Conservation (phyloP, 208 protist species). For the Phytomonas sp. region DNA sequence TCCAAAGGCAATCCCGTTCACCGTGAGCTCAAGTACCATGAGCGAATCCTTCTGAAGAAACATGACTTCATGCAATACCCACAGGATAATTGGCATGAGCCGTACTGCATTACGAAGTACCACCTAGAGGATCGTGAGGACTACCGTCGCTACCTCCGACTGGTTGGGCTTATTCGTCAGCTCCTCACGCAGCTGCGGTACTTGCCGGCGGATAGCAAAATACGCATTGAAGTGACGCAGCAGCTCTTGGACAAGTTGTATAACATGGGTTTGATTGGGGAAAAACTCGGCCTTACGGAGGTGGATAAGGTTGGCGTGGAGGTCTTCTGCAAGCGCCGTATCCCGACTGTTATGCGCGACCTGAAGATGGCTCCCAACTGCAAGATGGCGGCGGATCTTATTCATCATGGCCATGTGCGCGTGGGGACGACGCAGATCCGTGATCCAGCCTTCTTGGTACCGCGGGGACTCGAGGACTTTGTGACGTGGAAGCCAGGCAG, state of each 20-base stretch:
- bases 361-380: slow-evolving; percentile 86
- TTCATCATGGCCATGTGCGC: slow-evolving; percentile 87
- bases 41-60: slow-evolving; percentile 87
- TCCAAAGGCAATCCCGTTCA: slow-evolving; percentile 81
- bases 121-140: slow-evolving; percentile 89
- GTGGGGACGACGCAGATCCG: slow-evolving; percentile 83
- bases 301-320: slow-evolving; percentile 87
- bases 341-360: slow-evolving; percentile 83
- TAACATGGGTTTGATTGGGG: slow-evolving; percentile 84
- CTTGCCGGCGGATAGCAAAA: slow-evolving; percentile 76
- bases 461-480: slow-evolving; percentile 72
- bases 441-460: slow-evolving; percentile 86
- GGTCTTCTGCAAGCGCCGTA: slow-evolving; percentile 83
- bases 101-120: slow-evolving; percentile 89
- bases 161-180: slow-evolving; percentile 80
- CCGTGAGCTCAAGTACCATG: slow-evolving; percentile 80
- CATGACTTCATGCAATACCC: slow-evolving; percentile 91
- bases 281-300: slow-evolving; percentile 74
- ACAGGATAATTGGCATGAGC: slow-evolving; percentile 89
- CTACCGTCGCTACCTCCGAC: slow-evolving; percentile 85
- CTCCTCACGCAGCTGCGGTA: slow-evolving; percentile 87
- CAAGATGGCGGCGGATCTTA: slow-evolving; percentile 68
- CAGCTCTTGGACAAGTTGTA: slow-evolving; percentile 87
- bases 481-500: slow-evolving; percentile 87
- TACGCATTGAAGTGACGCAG: slow-evolving; percentile 87